These are phyloP conservation scores for Penicillium capsulatum DNA, from an alignment of 2,329 filamentous ascomycete species.

Conservation along the genomic window DNA sequence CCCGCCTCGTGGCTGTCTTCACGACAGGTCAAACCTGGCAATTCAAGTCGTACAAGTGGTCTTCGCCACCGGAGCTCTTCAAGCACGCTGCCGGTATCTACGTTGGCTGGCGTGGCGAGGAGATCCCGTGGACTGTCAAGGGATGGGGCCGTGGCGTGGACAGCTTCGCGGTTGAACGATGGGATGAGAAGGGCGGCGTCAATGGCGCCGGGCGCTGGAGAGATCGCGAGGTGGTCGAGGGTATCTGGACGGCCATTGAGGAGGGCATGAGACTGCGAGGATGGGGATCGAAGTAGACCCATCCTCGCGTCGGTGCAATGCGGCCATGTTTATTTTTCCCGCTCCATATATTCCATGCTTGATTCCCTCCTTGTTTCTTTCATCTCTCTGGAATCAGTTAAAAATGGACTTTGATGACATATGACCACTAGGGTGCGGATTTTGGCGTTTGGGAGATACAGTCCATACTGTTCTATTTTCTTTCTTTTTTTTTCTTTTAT, in stretches of 20 bases:
- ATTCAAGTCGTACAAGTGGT: slow-evolving; percentile 98
- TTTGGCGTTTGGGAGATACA: too few species aligned
- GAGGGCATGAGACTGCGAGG: slow-evolving; percentile 79
- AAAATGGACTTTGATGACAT: too few species aligned
- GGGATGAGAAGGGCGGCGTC: slow-evolving; percentile 51
- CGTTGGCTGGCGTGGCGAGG: slow-evolving; percentile 85
- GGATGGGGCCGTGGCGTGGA: slow-evolving; percentile 83
- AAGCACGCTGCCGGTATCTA: slow-evolving; percentile 81
- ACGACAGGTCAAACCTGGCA: slow-evolving; percentile 98
- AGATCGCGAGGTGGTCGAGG: slow-evolving; percentile 88
- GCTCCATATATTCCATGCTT: too few species aligned
- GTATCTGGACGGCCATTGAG: slow-evolving; percentile 87
- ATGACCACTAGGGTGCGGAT: too few species aligned
- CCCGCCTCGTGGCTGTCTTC: slow-evolving; percentile 89
- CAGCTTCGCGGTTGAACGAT: slow-evolving; percentile 77
- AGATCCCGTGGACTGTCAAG: slow-evolving; percentile 69
- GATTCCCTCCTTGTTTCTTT: background rate
- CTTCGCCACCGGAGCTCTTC: slow-evolving; percentile 81
- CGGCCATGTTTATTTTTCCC: too few species aligned
- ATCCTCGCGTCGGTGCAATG: too few species aligned
- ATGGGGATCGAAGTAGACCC: slow-evolving; percentile 52
- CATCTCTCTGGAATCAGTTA: background rate
- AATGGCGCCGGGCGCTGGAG: slow-evolving; percentile 59
- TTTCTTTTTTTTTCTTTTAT: too few species aligned
- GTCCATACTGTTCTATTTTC: too few species aligned